Percentiles rank a stretch among this genome's conserved stretches.
These are phyloP conservation scores for Ceratobasidium papillatum DNA, from an alignment of 1,284 basidiomycete species.

Conservation along the genomic window DNA sequence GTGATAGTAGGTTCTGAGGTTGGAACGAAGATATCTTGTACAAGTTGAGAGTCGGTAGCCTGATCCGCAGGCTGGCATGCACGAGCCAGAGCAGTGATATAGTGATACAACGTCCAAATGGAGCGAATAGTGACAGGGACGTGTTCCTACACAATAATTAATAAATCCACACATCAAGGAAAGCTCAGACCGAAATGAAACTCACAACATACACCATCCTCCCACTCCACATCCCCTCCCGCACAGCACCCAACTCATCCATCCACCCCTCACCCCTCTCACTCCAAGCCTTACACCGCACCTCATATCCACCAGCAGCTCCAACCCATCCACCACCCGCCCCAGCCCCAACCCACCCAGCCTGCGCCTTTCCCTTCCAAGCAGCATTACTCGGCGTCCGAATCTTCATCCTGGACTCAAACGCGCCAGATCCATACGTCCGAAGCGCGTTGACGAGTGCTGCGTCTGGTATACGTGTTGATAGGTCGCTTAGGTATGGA, in stretches of 20 bases:
- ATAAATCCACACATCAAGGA: not conserved
- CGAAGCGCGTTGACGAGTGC: constrained; percentile 65
- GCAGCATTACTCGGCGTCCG: constrained; percentile 51
- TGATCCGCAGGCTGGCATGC: constrained; percentile 40
- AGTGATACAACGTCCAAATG: constrained; percentile 58
- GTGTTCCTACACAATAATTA: constrained; percentile 63
- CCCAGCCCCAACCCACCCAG: constrained; percentile 50
- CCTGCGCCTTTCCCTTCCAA: constrained; percentile 50
- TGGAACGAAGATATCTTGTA: constrained; percentile 66
- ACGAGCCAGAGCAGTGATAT: constrained; percentile 50
- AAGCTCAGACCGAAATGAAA: constrained; percentile 27
- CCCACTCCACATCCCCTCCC: constrained; percentile 65
- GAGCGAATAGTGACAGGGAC: constrained; percentile 66
- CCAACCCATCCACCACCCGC: constrained; percentile 51
- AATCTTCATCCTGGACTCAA: constrained; percentile 71
- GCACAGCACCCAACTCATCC: constrained; percentile 50
- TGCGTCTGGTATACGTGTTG: constrained; percentile 56
- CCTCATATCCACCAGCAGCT: constrained; percentile 62
- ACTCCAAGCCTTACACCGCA: constrained; percentile 62
- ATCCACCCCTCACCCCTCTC: constrained; percentile 42
- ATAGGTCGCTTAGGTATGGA: constrained; percentile 42
- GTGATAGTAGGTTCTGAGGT: constrained; percentile 58
- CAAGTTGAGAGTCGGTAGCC: constrained; percentile 40
- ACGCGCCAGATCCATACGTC: constrained; percentile 53
- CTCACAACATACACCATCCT: constrained; percentile 72